phyloP scores from a whole-genome alignment of 140 eudicot genomes.

The Oenanthe javanica region DNA sequence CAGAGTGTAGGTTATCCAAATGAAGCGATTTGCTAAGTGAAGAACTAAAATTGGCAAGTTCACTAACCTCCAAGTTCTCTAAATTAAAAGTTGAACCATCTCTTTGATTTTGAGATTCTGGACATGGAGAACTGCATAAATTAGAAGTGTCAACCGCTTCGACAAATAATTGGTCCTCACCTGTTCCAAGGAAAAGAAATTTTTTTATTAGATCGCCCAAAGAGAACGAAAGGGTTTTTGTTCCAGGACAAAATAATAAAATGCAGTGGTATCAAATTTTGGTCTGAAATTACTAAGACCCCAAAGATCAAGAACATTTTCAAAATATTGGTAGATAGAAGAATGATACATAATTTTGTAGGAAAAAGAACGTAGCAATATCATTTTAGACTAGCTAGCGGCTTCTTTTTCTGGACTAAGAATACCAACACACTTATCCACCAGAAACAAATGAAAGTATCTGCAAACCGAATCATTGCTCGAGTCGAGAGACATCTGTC shows the following conservation, averaged over 20 bases:
- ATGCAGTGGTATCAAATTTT: neutral
- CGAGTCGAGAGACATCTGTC: neutral
- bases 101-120: slow-evolving; percentile 24
- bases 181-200: slow-evolving; percentile 29
- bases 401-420: neutral
- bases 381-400: neutral
- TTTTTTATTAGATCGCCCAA: slow-evolving; percentile 7
- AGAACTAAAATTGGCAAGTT: slow-evolving; percentile 40
- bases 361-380: neutral
- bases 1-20: slow-evolving; percentile 31
- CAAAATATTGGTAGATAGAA: neutral
- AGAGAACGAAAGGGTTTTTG: neutral
- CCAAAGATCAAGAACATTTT: neutral
- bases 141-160: slow-evolving; percentile 36
- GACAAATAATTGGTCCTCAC: slow-evolving; percentile 51
- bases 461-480: neutral
- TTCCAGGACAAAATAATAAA: neutral
- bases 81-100: slow-evolving; percentile 38
- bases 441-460: neutral
- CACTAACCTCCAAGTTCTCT: slow-evolving; percentile 43
- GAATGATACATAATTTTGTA: neutral
- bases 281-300: neutral
- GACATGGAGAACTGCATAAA: slow-evolving; percentile 35
- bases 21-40: slow-evolving; percentile 48
- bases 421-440: neutral